These are phyloP conservation scores for Xerocomus potaroensis DNA, from an alignment of 768 basidiomycete species.

Conservation along the genomic window DNA sequence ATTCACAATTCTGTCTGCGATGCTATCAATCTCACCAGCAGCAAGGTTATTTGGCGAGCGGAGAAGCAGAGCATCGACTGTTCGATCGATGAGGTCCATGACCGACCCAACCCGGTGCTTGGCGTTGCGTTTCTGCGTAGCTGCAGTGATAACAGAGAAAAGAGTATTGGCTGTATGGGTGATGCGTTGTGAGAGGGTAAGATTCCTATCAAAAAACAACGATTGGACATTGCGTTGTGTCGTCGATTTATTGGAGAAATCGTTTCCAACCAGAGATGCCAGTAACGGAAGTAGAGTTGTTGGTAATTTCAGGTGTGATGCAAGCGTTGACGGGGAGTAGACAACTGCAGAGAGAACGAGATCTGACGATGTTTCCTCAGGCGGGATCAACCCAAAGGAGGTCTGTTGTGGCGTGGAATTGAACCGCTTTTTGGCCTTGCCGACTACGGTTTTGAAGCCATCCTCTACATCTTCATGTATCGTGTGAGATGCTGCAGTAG, in stretches of 20 bases:
- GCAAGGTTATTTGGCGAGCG: constrained; percentile 43
- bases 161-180: constrained; percentile 58
- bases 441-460: constrained; percentile 57
- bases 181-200: constrained; percentile 61
- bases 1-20: constrained; percentile 67
- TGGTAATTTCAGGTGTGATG: constrained; percentile 63
- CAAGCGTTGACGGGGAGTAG: constrained; percentile 60
- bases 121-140: constrained; percentile 43
- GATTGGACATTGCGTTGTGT: constrained; percentile 49
- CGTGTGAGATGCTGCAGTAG: constrained; percentile 20
- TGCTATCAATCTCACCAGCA: constrained; percentile 58
- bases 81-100: constrained; percentile 72
- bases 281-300: constrained; percentile 70
- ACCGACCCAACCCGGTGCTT: constrained; percentile 62
- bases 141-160: constrained; percentile 47
- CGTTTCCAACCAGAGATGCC: constrained; percentile 77
- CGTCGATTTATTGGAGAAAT: constrained; percentile 57
- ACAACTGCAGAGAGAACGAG: constrained; percentile 51
- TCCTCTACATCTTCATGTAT: constrained; percentile 37
- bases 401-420: constrained; percentile 25
- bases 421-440: constrained; percentile 47
- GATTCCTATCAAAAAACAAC: constrained; percentile 62
- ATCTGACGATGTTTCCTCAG: constrained; percentile 35
- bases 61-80: constrained; percentile 58
- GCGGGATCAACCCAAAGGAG: constrained; percentile 48